Conservation (phyloP, 306 rosid genomes). For the Sechiopsis laciniata region DNA sequence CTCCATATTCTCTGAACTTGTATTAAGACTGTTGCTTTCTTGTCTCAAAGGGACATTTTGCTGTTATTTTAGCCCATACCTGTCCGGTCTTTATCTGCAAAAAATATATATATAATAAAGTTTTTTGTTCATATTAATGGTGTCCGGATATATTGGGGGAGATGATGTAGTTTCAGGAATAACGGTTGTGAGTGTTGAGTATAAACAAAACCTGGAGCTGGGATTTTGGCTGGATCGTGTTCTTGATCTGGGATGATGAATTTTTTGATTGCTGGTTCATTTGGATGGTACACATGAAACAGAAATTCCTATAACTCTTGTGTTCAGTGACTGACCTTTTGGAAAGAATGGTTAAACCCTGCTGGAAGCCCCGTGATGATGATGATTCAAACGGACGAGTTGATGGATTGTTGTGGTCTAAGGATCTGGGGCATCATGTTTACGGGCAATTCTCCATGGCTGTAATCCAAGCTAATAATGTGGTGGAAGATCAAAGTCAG, state of each 20-base stretch:
- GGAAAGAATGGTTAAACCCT: slow-evolving; percentile 51
- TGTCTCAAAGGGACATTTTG: slow-evolving; percentile 54
- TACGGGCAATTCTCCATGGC: slow-evolving; percentile 85
- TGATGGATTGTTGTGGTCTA: slow-evolving; percentile 71
- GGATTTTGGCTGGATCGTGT: slow-evolving; percentile 16
- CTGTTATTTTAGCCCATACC: slow-evolving; percentile 69
- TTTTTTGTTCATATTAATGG: slow-evolving; percentile 43
- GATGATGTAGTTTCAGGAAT: slow-evolving; percentile 26
- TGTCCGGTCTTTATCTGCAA: slow-evolving; percentile 43
- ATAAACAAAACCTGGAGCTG: slow-evolving; percentile 34
- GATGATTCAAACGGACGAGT: slow-evolving; percentile 48
- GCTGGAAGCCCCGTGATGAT: slow-evolving; percentile 56
- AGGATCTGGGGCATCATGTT: slow-evolving; percentile 73
- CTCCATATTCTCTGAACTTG: slow-evolving; percentile 71
- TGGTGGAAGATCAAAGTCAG: slow-evolving; percentile 69
- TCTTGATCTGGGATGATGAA: slow-evolving; percentile 28
- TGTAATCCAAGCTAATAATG: slow-evolving; percentile 66
- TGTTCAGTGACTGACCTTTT: neutral
- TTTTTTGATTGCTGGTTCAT: slow-evolving; percentile 27
- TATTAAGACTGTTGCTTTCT: slow-evolving; percentile 39
- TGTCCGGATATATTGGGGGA: slow-evolving; percentile 40
- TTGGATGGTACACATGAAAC: slow-evolving; percentile 32
- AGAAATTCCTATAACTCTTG: slow-evolving; percentile 16
- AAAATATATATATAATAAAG: neutral
- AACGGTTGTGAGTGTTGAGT: slow-evolving; percentile 32